Conservation (phyloP, 2,329 filamentous ascomycete genomes). For the Alternaria conjuncta region DNA sequence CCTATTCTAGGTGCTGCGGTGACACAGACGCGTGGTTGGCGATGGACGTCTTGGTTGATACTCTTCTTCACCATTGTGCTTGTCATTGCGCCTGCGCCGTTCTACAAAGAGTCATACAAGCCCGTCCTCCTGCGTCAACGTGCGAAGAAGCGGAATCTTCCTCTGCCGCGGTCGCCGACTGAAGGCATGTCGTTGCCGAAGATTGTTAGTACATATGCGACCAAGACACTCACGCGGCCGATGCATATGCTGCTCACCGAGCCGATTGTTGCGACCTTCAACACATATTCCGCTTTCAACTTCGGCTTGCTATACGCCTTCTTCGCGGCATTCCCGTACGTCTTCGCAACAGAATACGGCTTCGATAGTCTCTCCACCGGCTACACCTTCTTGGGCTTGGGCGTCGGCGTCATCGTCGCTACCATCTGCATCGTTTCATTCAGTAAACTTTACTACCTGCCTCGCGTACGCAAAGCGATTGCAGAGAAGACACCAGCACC, state of each 20-base stretch:
- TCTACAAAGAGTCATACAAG: slow-evolving; percentile 62
- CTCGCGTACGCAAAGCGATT: slow-evolving; percentile 1
- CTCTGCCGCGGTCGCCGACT: slow-evolving; percentile 7
- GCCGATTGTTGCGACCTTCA: slow-evolving; percentile 28
- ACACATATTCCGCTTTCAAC: slow-evolving; percentile 29
- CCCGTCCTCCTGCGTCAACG: slow-evolving; percentile 51
- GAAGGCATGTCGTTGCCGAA: slow-evolving; percentile 10
- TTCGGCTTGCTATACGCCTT: slow-evolving; percentile 35
- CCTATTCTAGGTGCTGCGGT: slow-evolving; percentile 52
- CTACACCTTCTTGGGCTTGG: slow-evolving; percentile 11
- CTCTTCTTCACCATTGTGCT: slow-evolving; percentile 48
- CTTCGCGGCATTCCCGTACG: slow-evolving; percentile 31
- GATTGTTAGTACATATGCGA: slow-evolving; percentile 7
- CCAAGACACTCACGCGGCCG: slow-evolving; percentile 53
- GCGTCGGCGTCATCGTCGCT: slow-evolving; percentile 8
- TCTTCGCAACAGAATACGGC: slow-evolving; percentile 24
- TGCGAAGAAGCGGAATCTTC: slow-evolving; percentile 25
- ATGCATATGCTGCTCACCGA: slow-evolving; percentile 50
- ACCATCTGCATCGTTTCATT: slow-evolving; percentile 3
- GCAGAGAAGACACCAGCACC: not conserved
- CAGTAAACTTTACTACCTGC: slow-evolving; percentile 5
- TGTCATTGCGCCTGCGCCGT: slow-evolving; percentile 44
- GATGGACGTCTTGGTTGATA: slow-evolving; percentile 50
- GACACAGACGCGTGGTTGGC: slow-evolving; percentile 47
- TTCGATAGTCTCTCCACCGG: slow-evolving; percentile 12